phyloP scores from a whole-genome alignment of 1,284 basidiomycete genomes.

The Trichosporon sp. region DNA sequence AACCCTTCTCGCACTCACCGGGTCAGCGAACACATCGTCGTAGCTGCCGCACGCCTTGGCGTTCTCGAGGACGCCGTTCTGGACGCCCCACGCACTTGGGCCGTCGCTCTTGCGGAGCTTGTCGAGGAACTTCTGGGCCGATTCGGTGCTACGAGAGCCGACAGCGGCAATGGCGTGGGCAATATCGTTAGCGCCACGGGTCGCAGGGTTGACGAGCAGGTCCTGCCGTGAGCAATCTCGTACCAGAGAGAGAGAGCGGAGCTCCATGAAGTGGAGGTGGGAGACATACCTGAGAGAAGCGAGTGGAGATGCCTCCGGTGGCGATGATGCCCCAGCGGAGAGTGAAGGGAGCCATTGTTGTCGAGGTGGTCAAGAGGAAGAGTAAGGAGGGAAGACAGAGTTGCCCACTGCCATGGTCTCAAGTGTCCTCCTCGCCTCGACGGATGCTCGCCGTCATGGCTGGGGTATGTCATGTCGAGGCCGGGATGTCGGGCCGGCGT shows the following conservation, averaged over 20 bases:
- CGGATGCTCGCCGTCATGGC: not conserved
- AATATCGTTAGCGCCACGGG: conserved; percentile 66
- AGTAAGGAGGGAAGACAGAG: not conserved
- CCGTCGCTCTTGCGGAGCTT: conserved; percentile 34
- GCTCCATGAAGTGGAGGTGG: not conserved
- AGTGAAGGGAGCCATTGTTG: conserved; percentile 21
- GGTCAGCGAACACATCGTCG: conserved; percentile 67
- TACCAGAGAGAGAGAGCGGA: not conserved
- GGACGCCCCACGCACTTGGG: conserved; percentile 32
- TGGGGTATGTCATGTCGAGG: not conserved
- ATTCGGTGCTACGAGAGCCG: conserved; percentile 67
- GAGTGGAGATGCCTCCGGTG: conserved; percentile 46
- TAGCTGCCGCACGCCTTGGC: conserved; percentile 74
- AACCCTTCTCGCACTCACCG: conserved; percentile 49
- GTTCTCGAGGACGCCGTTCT: conserved; percentile 31
- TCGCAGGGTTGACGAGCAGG: conserved; percentile 32
- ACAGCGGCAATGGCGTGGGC: conserved; percentile 71
- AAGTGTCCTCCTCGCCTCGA: not conserved
- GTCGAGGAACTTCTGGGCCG: conserved; percentile 68
- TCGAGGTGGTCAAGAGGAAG: not conserved
- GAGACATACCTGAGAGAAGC: conserved; percentile 34
- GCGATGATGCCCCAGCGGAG: conserved; percentile 51
- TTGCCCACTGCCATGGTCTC: not conserved
- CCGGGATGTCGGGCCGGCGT: not conserved
- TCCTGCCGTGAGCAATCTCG: conserved; percentile 24